Evolutionary conservation across 768 basidiomycete genomes (phyloP), one percentile per base, ranked within the genome.

Genomic region (Lentinula edodes): DNA sequence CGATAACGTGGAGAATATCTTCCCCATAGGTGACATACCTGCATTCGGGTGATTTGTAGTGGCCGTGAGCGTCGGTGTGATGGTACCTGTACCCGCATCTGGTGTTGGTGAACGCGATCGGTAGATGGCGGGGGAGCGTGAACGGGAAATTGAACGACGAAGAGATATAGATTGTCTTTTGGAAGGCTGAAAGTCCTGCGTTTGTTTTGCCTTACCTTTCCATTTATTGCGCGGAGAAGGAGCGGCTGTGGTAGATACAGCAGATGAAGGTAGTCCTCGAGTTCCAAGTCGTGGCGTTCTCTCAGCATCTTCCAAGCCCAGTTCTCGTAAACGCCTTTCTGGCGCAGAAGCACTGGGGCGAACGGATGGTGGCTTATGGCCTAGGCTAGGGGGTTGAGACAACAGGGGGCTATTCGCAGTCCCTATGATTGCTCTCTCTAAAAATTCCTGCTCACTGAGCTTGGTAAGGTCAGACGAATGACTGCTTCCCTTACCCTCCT

Each of bases 61-160:
- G 15, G 55, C 55, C 13, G 55, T 56, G 18, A 56, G 8, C 8
- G 55, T 56, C 38, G 55, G 55, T 34, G 55, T 56, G n/a, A 56
- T 39, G 23, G 38, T 32, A 12, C 55, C 55, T 7, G 38, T 28
- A 41, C 55, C 41, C 4, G 41, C 55, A 42, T 56, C 55, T n/a
- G 55, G 39, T 9, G 55, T 56, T 6, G 55, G 41, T 12, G 55
- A 56, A 8, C 39, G 38, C 4, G 55, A 42, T 15, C 16, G 9
- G 13, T 9, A 15, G 20, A 41, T 8, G 16, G 55, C 32, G 20
- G 53, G 53, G n/a, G 53, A 43, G 8, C 55, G 23, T 23, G 55
- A 56, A 15, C 55, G 38, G 13, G 55, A 56, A 12, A 42, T 18
- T 41, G 55, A 56, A 28, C 55, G 55, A 34, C 38, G 41, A 28